Percentiles rank a stretch among this genome's conserved stretches.
phyloP scores from a whole-genome alignment of 2,329 filamentous ascomycete species.

The Aspergillus jensenii region DNA sequence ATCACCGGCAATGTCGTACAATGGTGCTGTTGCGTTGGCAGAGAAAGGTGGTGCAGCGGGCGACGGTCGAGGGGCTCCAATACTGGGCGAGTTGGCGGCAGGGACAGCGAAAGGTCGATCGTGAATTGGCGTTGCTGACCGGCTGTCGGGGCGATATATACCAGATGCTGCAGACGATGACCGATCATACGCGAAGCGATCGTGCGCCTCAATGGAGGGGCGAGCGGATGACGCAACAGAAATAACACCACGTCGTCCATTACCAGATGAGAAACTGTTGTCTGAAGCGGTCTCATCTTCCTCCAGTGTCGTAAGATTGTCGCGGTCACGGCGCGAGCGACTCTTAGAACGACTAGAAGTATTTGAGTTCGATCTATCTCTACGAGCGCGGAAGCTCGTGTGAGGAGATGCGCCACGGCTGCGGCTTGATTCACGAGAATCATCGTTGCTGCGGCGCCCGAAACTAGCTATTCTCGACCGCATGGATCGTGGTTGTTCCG shows the following conservation, averaged over 20 bases:
- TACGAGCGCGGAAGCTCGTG: slow-evolving; percentile 39
- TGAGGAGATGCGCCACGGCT: slow-evolving; percentile 39
- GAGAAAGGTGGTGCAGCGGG: slow-evolving; percentile 51
- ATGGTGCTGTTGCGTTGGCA: slow-evolving; percentile 54
- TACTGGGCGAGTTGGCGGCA: slow-evolving; percentile 31
- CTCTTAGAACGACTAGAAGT: slow-evolving; percentile 56
- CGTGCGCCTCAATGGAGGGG: slow-evolving; percentile 36
- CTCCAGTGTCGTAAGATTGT: slow-evolving; percentile 54
- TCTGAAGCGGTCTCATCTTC: slow-evolving; percentile 42
- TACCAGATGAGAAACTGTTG: slow-evolving; percentile 25
- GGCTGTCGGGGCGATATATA: slow-evolving; percentile 40
- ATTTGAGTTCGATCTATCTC: slow-evolving; percentile 58
- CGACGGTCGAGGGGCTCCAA: slow-evolving; percentile 45
- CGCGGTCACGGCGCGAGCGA: slow-evolving; percentile 53
- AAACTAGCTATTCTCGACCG: slow-evolving; percentile 29
- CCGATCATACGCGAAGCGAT: slow-evolving; percentile 31
- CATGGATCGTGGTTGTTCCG: slow-evolving; percentile 27
- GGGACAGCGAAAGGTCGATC: slow-evolving; percentile 34
- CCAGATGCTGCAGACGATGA: slow-evolving; percentile 41
- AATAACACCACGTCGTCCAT: slow-evolving; percentile 23
- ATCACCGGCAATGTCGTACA: slow-evolving; percentile 44
- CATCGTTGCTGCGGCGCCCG: slow-evolving; percentile 34
- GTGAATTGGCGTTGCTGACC: slow-evolving; percentile 31
- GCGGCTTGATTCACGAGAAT: slow-evolving; percentile 34
- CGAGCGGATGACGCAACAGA: slow-evolving; percentile 37